These are phyloP conservation scores for Oryza meyeriana DNA, from an alignment of 176 grass and related monocot genomes.

Conservation along the genomic window DNA sequence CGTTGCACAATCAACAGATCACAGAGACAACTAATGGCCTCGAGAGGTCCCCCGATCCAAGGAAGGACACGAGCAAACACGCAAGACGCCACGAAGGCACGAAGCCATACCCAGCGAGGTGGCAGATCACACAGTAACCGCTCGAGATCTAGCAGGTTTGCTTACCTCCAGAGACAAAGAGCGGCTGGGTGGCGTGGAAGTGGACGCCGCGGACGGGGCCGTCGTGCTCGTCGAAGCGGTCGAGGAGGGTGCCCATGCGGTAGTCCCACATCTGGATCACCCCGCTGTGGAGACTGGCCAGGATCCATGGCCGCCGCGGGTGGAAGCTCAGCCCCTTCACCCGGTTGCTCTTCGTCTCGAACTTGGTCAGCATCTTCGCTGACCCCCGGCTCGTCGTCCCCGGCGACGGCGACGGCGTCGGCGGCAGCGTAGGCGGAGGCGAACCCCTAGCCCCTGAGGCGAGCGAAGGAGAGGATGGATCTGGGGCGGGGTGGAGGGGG, in stretches of 20 bases:
- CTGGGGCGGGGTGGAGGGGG: slow-evolving; percentile 10
- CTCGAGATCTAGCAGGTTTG: slow-evolving; percentile 9
- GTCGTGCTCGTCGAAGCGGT: slow-evolving; percentile 99
- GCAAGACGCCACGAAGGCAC: not conserved
- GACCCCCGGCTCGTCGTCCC: not conserved
- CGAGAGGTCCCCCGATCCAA: not conserved
- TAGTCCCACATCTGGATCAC: slow-evolving; percentile 99
- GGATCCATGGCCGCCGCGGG: slow-evolving; percentile 94
- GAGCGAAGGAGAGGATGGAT: slow-evolving; percentile 29
- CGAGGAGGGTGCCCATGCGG: slow-evolving; percentile 96
- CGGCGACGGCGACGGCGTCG: slow-evolving; percentile 1
- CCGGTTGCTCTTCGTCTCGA: slow-evolving; percentile 99
- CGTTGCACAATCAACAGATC: slow-evolving; percentile 8
- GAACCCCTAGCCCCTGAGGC: slow-evolving; percentile 24
- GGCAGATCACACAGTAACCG: not conserved
- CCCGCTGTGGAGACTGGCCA: slow-evolving; percentile 95
- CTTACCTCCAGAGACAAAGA: slow-evolving; percentile 98
- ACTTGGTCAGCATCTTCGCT: slow-evolving; percentile 90
- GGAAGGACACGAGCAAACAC: not conserved
- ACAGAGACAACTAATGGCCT: not conserved
- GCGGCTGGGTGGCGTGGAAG: slow-evolving; percentile 95
- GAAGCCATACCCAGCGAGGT: not conserved
- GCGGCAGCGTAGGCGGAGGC: not conserved
- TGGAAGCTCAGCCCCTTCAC: slow-evolving; percentile 98
- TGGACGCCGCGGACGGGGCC: slow-evolving; percentile 94